Base-by-base conservation (phyloP, 108 stramenopile species). In the Pseudonitzschia pungens region DNA sequence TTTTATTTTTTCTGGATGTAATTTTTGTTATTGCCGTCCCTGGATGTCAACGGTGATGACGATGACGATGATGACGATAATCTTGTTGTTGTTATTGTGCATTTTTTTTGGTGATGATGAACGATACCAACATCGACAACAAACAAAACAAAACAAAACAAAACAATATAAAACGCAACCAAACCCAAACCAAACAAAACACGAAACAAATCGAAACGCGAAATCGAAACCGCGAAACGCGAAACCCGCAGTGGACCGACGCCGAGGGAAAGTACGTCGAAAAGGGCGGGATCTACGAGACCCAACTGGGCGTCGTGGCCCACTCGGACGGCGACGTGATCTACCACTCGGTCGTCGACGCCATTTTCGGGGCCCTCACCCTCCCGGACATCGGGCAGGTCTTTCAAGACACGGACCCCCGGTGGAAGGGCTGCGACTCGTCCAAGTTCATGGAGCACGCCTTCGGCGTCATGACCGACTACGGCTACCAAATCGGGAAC, bases 311-410 rank as follows among this genome's bases (percentile, higher is more conserved):
- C 15, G 91, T 93, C 5, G 87, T 95, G 26, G 97, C 97, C 0
- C 97, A 98, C 79, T 91, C 89, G 7, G 97, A 98, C 74, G 97
- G 97, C 14, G 97, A 98, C 71, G 97, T 96, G 24, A 82, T 98
- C 29, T 98, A 96, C 80, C 97, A 98, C 78, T 88, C 86, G 52
- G 80, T 98, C 32, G 95, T 96, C 22, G 96, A 98, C 76, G 95
- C 94, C 31, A 98, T 98, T 43, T 93, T 98, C 72, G 96, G 96
- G 32, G 93, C 91, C 12, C 67, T 96, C 48, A 90, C 93, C 8
- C 76, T 96, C 41, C 93, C 91, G 12, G 96, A 97, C 60, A 97
- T 97, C 70, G 96, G 96, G 2, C 96, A 96, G 72, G 90, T 96
- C 36, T 98, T 98, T 71, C 92, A 91, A 53, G 97, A 98, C 76